phyloP scores from a whole-genome alignment of 805 yeast genomes.

The Lipomyces oligophaga region DNA sequence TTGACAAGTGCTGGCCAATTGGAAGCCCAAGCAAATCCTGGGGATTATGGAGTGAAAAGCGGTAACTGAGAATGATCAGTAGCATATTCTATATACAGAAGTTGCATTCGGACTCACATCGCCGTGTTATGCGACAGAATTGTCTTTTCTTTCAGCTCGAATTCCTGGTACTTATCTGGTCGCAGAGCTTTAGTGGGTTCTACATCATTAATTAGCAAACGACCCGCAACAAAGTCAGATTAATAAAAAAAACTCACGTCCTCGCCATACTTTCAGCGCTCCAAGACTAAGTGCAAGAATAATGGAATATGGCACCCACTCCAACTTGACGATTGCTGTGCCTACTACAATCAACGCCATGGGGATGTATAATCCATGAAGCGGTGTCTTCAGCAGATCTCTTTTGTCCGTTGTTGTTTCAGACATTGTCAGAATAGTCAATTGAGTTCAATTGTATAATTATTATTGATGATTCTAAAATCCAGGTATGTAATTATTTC shows the following conservation, averaged over 20 bases:
- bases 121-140: conserved; percentile 77
- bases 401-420: conserved; percentile 1
- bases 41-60: conserved; percentile 75
- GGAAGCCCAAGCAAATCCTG: conserved; percentile 80
- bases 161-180: conserved; percentile 65
- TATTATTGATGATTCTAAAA: too few relatives aligned
- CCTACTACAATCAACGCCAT: conserved; percentile 34
- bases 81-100: too few relatives aligned
- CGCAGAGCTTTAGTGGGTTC: conserved; percentile 46
- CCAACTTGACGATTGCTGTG: conserved; percentile 31
- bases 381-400: conserved; percentile 34
- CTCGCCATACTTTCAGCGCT: conserved; percentile 33
- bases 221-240: too few relatives aligned
- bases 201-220: too few relatives aligned
- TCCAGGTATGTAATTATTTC: too few relatives aligned
- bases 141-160: conserved; percentile 75
- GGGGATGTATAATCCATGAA: conserved; percentile 38
- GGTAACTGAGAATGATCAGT: conserved; percentile 38
- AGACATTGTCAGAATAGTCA: not conserved
- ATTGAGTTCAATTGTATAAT: not conserved
- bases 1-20: conserved; percentile 87
- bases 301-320: conserved; percentile 30
- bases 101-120: conserved; percentile 39
- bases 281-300: conserved; percentile 30
- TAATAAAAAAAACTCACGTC: too few relatives aligned